Base-by-base conservation (phyloP, 2,329 filamentous ascomycete species). In the Penicillium sp. region DNA sequence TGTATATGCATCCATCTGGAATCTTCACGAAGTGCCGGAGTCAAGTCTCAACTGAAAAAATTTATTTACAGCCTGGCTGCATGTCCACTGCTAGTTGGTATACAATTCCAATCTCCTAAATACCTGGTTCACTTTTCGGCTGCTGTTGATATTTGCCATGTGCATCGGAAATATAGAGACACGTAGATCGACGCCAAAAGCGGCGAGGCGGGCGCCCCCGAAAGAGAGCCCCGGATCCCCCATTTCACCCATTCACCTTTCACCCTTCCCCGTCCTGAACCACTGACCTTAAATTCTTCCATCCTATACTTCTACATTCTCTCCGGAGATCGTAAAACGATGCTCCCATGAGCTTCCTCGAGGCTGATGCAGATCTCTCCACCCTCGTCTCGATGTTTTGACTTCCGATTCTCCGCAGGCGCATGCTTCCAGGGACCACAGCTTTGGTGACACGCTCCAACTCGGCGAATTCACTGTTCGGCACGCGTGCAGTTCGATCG, bases 371-470 rank as follows among this genome's bases (percentile, higher is more conserved):
- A 54, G n/a, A 42, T 45, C 45, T 38, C 42, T 42, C 49, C 43
- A 24, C 45, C 45, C 51, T 59, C 54, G 50, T 52, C 56, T 57
- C 56, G 53, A 62, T 61, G 60, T 51, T 58, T 57, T 61, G 58
- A 61, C 53, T 52, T 42, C 39, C 48, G 43, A 28, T 41, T 41
- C 36, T 41, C 44, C 33, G 33, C 45, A 46, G 47, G 49, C 57
- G 54, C 49, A 54, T 52, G 47, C 53, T 49, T 43, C 34, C 50
- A 34, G 23, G 12, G 43, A 52, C 21, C 43, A 51, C 45, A 16
- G n/a, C 45, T 43, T 31, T 21, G 28, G 34, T 47, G 42, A 42
- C 36, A 51, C 39, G 26, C 48, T 48, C 29, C n/a, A 24, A n/a
- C 42, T 31, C 21, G 10, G 31, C 15, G 26, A 18, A 26, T 16